Evolutionary conservation across 768 basidiomycete species (phyloP), one percentile per base, ranked within the genome.

Genomic region (Kondoa malvinella): DNA sequence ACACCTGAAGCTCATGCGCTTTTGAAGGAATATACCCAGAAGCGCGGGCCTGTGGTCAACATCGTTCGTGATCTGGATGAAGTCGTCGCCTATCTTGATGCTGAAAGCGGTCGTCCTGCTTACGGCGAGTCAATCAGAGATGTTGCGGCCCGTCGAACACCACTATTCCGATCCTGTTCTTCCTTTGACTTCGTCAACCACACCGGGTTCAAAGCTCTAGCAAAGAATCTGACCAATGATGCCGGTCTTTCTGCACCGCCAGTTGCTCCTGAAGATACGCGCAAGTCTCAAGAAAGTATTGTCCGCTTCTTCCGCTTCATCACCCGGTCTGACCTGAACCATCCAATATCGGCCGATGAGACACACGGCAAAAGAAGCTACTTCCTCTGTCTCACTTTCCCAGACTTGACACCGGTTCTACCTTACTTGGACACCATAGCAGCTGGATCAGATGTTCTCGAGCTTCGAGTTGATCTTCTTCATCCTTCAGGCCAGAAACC

Each of bases 341-440:
- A 50, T 21, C 40, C 40, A 8, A 21, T 50, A 21, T 21, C 40
- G 8, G 69, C 70, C 26, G 70, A 72, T 73, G 75, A 71, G 74
- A 78, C 66, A 66, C 67, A 32, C 64, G 75, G 14, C 60, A 57
- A 80, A 27, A 83, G 87, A n/a, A 88, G 91, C 0, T 90, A 91
- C 79, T 97, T 97, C 82, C 81, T 97, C 56, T 86, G 87, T 8
- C 80, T 99, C 67, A 95, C 94, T 0, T 92, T 89, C 78, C 90
- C 94, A 0, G 89, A 95, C 75, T 75, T 95, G 70, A 84, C 81
- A 0, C 83, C 83, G 2, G 86, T 87, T 0, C 79, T 91, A 56
- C 76, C 81, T 17, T 76, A 83, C 64, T 82, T 97, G 56, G 84
- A 88, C 26, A 83, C 86, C 57, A 77, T 99, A 68, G 83, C 83